phyloP scores from a whole-genome alignment of 2,329 filamentous ascomycete genomes.

The Calonectria leucothoes region DNA sequence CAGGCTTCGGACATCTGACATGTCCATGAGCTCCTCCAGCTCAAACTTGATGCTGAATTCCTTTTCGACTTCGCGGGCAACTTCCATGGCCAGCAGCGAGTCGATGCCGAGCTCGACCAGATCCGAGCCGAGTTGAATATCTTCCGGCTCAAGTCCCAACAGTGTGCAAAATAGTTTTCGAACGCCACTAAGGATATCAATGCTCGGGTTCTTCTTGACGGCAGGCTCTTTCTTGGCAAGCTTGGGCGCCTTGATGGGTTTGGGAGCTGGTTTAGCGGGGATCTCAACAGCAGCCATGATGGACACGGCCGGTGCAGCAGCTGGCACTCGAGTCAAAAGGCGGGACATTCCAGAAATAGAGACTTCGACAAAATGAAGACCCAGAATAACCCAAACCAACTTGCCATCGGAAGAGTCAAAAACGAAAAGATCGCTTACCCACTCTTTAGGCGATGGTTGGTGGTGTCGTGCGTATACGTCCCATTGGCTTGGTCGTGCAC shows the following conservation, averaged over 20 bases:
- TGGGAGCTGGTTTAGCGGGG: neutral
- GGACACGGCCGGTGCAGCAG: neutral
- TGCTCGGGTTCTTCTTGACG: neutral
- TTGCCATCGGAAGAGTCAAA: neutral
- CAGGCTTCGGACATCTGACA: neutral
- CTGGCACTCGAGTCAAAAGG: neutral
- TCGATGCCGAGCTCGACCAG: conserved; percentile 22
- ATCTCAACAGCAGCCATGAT: neutral
- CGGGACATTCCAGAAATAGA: neutral
- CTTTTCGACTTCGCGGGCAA: conserved; percentile 1
- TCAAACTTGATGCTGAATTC: conserved; percentile 1
- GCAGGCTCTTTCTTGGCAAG: neutral
- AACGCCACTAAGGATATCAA: neutral
- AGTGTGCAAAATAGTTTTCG: neutral
- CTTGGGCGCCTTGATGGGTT: neutral
- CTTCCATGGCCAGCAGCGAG: conserved; percentile 23
- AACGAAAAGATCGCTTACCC: neutral
- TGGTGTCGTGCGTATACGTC: neutral
- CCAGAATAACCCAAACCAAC: neutral
- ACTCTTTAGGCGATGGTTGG: neutral
- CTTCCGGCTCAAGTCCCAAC: neutral
- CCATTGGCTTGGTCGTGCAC: neutral
- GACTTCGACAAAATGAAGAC: neutral
- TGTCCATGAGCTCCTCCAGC: neutral
- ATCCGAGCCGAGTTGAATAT: neutral